Evolutionary conservation across 1,284 basidiomycete genomes (phyloP).

Genomic region (Uromyces viciae-fabae): DNA sequence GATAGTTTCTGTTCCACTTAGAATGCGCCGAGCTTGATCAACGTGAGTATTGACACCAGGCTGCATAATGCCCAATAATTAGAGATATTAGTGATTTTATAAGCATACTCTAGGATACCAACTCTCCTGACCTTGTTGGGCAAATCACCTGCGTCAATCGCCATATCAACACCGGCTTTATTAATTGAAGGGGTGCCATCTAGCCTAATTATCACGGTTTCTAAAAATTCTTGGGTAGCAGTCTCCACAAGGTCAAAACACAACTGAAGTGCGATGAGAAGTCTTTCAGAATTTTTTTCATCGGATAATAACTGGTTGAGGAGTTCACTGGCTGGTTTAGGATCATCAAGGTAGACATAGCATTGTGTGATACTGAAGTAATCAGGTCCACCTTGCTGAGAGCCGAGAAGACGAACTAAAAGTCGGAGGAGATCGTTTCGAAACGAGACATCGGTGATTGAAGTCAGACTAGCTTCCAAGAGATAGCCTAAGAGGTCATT

Average conservation of each 20-base stretch:
- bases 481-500: constrained; percentile 77
- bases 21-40: constrained; percentile 70
- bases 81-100: neutral
- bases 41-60: constrained; percentile 30
- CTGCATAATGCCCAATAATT: constrained; percentile 50
- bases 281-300: constrained; percentile 60
- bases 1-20: constrained; percentile 82
- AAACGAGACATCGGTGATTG: constrained; percentile 73
- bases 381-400: constrained; percentile 67
- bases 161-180: constrained; percentile 9
- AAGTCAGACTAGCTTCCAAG: constrained; percentile 77
- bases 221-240: constrained; percentile 83
- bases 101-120: neutral
- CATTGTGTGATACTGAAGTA: constrained; percentile 76
- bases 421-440: constrained; percentile 66
- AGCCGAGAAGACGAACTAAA: constrained; percentile 76
- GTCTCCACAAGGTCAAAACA: constrained; percentile 90
- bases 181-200: constrained; percentile 1
- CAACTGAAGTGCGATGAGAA: constrained; percentile 80
- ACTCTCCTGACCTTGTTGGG: constrained; percentile 5
- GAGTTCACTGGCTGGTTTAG: constrained; percentile 68
- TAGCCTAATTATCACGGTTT: constrained; percentile 59
- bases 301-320: constrained; percentile 63
- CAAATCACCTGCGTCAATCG: neutral
- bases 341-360: constrained; percentile 77